A percentile compares a stretch with the other conserved stretches of the same genome.
Conservation (phyloP, 768 basidiomycete species). For the button mushroom (Agaricus bisporus) region DNA sequence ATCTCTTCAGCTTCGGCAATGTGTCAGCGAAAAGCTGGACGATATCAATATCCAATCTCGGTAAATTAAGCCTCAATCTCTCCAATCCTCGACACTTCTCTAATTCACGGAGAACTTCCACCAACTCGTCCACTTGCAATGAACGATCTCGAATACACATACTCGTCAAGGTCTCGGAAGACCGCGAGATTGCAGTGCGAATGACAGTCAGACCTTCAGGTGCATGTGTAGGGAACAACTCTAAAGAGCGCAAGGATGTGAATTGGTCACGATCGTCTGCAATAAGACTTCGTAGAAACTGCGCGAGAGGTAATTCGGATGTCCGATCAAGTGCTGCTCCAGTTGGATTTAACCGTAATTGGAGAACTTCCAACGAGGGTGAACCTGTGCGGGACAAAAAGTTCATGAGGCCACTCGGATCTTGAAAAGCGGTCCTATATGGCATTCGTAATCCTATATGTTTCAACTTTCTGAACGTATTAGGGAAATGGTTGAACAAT, state of each 20-base stretch:
- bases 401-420: constrained; percentile 29
- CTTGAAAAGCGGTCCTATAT: constrained; percentile 32
- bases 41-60: constrained; percentile 23
- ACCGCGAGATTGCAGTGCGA: constrained; percentile 23
- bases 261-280: constrained; percentile 22
- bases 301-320: constrained; percentile 24
- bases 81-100: constrained; percentile 19
- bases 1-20: constrained; percentile 24
- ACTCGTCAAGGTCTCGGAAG: constrained; percentile 24
- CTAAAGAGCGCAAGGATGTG: constrained; percentile 24
- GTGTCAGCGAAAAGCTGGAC: constrained; percentile 27
- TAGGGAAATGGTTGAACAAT: constrained; percentile 27
- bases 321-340: constrained; percentile 22
- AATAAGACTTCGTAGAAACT: constrained; percentile 27
- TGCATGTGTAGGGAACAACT: constrained; percentile 36
- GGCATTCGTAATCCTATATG: constrained; percentile 30
- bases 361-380: constrained; percentile 25
- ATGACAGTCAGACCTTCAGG: constrained; percentile 28
- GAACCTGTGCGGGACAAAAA: constrained; percentile 24
- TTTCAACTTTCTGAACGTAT: constrained; percentile 25
- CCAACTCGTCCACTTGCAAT: constrained; percentile 26
- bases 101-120: constrained; percentile 19
- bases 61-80: constrained; percentile 28
- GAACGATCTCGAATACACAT: constrained; percentile 37
- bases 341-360: constrained; percentile 33